Conservation (phyloP, 2,329 filamentous ascomycete species). For the Colletotrichum costaricense region DNA sequence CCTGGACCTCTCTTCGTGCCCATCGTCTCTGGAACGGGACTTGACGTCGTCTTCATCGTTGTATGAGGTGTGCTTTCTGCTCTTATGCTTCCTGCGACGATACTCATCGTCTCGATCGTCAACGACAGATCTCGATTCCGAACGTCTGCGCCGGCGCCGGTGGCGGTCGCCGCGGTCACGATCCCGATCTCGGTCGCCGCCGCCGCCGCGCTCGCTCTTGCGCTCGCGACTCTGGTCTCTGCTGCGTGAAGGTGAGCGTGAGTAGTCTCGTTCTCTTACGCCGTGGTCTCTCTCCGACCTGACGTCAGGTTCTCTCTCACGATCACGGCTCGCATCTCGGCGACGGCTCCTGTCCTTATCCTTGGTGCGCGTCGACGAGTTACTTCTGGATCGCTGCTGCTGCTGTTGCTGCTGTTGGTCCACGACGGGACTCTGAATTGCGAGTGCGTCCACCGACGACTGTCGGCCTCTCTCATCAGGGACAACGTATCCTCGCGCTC, state of each 20-base stretch:
- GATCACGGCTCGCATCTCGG: constrained; percentile 49
- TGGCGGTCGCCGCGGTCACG: constrained; percentile 42
- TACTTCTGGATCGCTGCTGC: constrained; percentile 58
- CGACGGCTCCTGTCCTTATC: constrained; percentile 47
- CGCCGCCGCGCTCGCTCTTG: constrained; percentile 52
- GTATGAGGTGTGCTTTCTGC: constrained; percentile 52
- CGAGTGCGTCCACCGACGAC: constrained; percentile 41
- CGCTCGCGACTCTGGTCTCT: constrained; percentile 56
- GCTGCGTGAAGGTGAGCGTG: constrained; percentile 48
- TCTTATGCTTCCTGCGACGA: constrained; percentile 63
- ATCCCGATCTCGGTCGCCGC: constrained; percentile 42
- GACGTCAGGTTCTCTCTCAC: constrained; percentile 43
- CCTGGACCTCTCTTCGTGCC: constrained; percentile 67
- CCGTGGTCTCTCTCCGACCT: constrained; percentile 38
- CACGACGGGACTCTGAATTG: constrained; percentile 46
- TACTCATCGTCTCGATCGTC: constrained; percentile 60
- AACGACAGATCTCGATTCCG: constrained; percentile 54
- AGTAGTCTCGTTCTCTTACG: constrained; percentile 39
- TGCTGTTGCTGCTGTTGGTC: constrained; percentile 45
- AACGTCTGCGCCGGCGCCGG: constrained; percentile 66
- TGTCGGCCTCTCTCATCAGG: constrained; percentile 47
- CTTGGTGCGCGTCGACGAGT: constrained; percentile 54
- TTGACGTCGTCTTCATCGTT: constrained; percentile 59
- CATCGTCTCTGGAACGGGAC: constrained; percentile 46
- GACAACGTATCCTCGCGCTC: constrained; percentile 63